Evolutionary conservation across 2,329 filamentous ascomycete genomes (phyloP).

Genomic region (Botryosphaeria agaves): DNA sequence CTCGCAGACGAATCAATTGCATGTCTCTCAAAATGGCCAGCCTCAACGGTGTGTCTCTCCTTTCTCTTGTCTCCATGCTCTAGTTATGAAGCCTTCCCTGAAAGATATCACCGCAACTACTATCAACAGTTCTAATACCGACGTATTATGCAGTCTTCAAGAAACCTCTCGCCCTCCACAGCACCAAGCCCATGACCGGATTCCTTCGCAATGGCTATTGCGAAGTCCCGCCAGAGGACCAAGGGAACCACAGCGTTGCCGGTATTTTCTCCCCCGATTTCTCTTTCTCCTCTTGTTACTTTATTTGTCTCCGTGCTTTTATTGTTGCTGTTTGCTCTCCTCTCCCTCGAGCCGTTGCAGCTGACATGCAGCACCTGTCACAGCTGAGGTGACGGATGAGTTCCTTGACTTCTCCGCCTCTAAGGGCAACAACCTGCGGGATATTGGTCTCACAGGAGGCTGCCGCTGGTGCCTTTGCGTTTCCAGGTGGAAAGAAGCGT

Average conservation of each 20-base stretch:
- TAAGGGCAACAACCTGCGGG: conserved; percentile 40
- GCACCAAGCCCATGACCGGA: conserved; percentile 39
- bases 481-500: conserved; percentile 40
- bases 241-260: conserved; percentile 43
- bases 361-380: not conserved
- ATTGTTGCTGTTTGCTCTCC: not conserved
- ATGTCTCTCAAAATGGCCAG: conserved; percentile 4
- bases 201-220: conserved; percentile 46
- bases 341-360: not conserved
- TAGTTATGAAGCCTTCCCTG: too few relatives aligned
- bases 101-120: too few relatives aligned
- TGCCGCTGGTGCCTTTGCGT: conserved; percentile 49
- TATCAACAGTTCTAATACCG: too few relatives aligned
- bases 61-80: too few relatives aligned
- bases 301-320: not conserved
- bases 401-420: conserved; percentile 44
- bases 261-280: conserved; percentile 10
- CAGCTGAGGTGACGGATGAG: conserved; percentile 36
- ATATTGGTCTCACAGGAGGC: conserved; percentile 35
- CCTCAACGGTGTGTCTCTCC: conserved; percentile 3
- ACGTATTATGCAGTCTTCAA: conserved; percentile 33
- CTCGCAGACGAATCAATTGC: too few relatives aligned
- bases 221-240: conserved; percentile 33
- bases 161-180: conserved; percentile 40
- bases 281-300: not conserved